Percentiles rank a stretch among this genome's conserved stretches.
Conservation (phyloP, 371 early-diverging fungal species). For the Rhizopus delemar region DNA sequence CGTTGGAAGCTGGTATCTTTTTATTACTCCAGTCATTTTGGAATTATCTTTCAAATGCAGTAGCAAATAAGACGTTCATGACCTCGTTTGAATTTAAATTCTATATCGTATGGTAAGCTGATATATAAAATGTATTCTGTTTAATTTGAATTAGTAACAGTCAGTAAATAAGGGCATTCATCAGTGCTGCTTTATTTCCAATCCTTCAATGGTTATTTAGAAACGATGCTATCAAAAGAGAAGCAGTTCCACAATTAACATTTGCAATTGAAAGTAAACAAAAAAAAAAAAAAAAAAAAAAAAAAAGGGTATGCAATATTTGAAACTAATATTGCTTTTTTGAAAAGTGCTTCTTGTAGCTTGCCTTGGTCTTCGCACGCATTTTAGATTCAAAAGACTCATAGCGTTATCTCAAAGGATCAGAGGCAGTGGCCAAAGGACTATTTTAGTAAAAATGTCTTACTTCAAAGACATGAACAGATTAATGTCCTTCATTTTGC, state of each 20-base stretch:
- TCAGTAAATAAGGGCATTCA: slow-evolving; percentile 23
- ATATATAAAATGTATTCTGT: too few species aligned
- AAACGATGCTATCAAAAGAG: slow-evolving; percentile 26
- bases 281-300: not conserved
- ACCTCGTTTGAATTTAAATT: slow-evolving; percentile 42
- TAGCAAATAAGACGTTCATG: slow-evolving; percentile 44
- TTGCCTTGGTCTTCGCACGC: slow-evolving; percentile 35
- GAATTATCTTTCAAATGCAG: slow-evolving; percentile 45
- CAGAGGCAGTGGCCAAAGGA: slow-evolving; percentile 7
- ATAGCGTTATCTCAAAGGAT: slow-evolving; percentile 22
- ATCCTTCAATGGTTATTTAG: slow-evolving; percentile 38
- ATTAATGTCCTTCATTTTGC: slow-evolving; percentile 30
- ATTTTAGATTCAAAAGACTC: slow-evolving; percentile 35
- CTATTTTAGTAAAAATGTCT: slow-evolving; percentile 15
- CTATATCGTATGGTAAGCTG: slow-evolving; percentile 39
- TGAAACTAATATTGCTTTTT: too few species aligned
- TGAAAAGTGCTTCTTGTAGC: slow-evolving; percentile 23
- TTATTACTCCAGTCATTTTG: slow-evolving; percentile 49
- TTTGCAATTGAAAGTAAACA: slow-evolving; percentile 38
- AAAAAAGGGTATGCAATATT: too few species aligned
- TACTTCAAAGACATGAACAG: slow-evolving; percentile 55
- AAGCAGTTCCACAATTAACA: slow-evolving; percentile 38
- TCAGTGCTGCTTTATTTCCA: slow-evolving; percentile 39
- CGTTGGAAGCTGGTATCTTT: slow-evolving; percentile 36
- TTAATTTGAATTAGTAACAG: too few species aligned